phyloP scores from a whole-genome alignment of 495 filamentous ascomycete species.

The Halenospora varia region DNA sequence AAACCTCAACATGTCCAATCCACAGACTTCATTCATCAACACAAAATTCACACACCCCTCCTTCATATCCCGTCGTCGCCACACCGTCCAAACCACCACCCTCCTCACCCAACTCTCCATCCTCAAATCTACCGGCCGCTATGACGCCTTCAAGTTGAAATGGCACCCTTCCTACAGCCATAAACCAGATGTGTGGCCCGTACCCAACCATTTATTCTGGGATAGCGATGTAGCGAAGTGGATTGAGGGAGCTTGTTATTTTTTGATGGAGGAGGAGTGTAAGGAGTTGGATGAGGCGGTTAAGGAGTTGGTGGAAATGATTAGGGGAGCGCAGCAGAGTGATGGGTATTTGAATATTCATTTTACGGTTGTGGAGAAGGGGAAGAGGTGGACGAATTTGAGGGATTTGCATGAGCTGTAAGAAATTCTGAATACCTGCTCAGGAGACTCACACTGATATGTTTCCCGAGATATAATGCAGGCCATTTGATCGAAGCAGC shows the following conservation, averaged over 20 bases:
- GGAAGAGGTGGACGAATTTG: conserved; percentile 51
- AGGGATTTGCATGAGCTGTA: conserved; percentile 59
- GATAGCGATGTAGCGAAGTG: conserved; percentile 59
- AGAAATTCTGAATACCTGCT: too few species aligned
- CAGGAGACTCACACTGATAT: background rate
- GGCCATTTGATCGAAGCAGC: conserved; percentile 60
- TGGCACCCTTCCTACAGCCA: conserved; percentile 49
- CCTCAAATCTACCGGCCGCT: conserved; percentile 49
- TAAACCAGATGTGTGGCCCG: conserved; percentile 41
- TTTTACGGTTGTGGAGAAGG: conserved; percentile 50
- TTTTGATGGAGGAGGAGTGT: conserved; percentile 41
- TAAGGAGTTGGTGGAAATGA: conserved; percentile 51
- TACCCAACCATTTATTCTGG: conserved; percentile 54
- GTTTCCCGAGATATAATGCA: conserved; percentile 45
- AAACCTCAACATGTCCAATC: conserved; percentile 31
- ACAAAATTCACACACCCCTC: conserved; percentile 26
- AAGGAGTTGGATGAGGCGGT: conserved; percentile 46
- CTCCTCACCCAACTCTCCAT: conserved; percentile 40
- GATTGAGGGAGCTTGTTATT: conserved; percentile 57
- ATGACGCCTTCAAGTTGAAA: conserved; percentile 49
- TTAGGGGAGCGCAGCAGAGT: conserved; percentile 45
- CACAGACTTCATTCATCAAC: conserved; percentile 31
- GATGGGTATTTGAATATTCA: conserved; percentile 60
- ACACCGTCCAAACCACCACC: conserved; percentile 16
- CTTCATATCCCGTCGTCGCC: conserved; percentile 10